Percentiles rank a stretch among this genome's conserved stretches.
Conservation (phyloP, 2,329 filamentous ascomycete species). For the Fusarium caatingaense region DNA sequence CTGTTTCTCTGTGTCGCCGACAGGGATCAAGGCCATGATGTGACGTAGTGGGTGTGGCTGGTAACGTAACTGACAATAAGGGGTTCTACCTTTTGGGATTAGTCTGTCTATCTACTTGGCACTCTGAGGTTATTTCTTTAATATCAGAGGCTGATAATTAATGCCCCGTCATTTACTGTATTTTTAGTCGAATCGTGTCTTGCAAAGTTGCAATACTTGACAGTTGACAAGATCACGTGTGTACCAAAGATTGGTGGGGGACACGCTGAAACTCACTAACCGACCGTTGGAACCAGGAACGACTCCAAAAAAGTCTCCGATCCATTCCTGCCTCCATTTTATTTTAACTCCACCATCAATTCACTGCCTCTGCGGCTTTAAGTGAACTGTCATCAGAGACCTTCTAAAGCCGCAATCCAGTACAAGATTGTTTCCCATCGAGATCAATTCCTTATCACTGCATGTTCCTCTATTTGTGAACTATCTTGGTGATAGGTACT, state of each 20-base stretch:
- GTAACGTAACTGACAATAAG: not conserved
- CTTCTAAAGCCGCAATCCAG: not conserved
- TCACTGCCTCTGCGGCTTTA: not conserved
- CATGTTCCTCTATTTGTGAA: too few relatives aligned
- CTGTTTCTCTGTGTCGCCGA: slow-evolving; percentile 8
- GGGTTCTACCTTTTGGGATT: not conserved
- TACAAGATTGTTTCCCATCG: not conserved
- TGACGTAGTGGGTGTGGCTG: slow-evolving; percentile 23
- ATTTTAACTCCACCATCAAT: not conserved
- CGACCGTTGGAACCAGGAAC: not conserved
- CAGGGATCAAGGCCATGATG: not conserved
- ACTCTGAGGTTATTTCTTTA: not conserved
- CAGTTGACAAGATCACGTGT: not conserved
- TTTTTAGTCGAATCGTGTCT: not conserved
- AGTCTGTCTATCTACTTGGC: not conserved
- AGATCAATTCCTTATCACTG: not conserved
- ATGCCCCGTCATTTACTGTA: not conserved
- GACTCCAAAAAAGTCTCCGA: not conserved
- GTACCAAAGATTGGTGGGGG: too few relatives aligned
- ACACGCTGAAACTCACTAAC: slow-evolving; percentile 3
- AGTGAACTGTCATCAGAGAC: too few relatives aligned
- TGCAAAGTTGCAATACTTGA: not conserved
- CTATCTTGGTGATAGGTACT: not conserved
- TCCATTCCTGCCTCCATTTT: not conserved
- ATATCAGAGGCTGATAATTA: not conserved